Percentiles rank a stretch among this genome's conserved stretches.
These are phyloP conservation scores for Acrodontium crateriforme DNA, from an alignment of 2,329 filamentous ascomycete species.

Conservation along the genomic window DNA sequence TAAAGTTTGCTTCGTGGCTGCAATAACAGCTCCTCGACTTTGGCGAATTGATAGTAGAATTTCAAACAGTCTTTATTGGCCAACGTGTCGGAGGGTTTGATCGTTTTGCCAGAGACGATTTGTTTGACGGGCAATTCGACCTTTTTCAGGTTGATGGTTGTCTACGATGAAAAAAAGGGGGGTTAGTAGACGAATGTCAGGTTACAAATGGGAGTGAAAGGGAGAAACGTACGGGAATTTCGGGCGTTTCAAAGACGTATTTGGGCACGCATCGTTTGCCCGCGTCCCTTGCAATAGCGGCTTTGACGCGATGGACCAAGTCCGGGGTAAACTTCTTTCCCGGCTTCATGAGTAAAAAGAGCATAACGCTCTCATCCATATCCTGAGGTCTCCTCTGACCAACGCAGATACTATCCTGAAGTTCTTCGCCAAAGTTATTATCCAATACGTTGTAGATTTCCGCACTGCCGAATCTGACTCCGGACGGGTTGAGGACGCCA, in stretches of 20 bases:
- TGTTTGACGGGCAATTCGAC: slow-evolving; percentile 75
- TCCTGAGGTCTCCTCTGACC: slow-evolving; percentile 55
- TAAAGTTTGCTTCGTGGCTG: too few species aligned
- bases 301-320: slow-evolving; percentile 47
- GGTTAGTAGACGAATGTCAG: background rate
- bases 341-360: slow-evolving; percentile 47
- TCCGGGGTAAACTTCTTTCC: slow-evolving; percentile 41
- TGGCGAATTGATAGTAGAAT: slow-evolving; percentile 67
- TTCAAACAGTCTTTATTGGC: slow-evolving; percentile 62
- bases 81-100: slow-evolving; percentile 65
- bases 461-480: slow-evolving; percentile 64
- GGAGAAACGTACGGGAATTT: slow-evolving; percentile 57
- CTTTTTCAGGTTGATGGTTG: slow-evolving; percentile 73
- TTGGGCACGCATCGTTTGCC: slow-evolving; percentile 64
- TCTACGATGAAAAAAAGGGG: slow-evolving; percentile 34
- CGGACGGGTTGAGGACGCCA: slow-evolving; percentile 66
- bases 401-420: slow-evolving; percentile 65
- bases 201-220: background rate
- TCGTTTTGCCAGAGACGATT: slow-evolving; percentile 60
- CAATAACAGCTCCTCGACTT: slow-evolving; percentile 51
- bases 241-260: slow-evolving; percentile 66
- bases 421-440: slow-evolving; percentile 44
- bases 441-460: slow-evolving; percentile 70
- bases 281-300: slow-evolving; percentile 50
- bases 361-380: slow-evolving; percentile 42